Evolutionary conservation across 768 basidiomycete genomes (phyloP).

Genomic region (Tulasnella sp.): DNA sequence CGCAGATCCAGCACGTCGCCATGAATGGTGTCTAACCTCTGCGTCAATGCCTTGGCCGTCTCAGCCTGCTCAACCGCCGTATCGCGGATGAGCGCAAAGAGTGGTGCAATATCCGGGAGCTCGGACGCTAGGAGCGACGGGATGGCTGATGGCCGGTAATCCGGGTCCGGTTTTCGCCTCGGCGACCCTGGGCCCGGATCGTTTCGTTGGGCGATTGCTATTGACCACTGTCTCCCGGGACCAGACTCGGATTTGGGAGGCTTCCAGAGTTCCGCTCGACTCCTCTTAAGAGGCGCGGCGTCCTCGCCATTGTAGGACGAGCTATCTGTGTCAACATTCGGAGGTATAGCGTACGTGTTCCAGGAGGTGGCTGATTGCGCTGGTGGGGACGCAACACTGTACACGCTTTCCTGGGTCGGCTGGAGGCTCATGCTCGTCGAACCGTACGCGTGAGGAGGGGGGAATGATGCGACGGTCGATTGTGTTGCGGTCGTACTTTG

Average conservation of each 20-base stretch:
- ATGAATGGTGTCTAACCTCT: background rate
- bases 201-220: no score
- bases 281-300: background rate
- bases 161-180: no score
- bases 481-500: no score
- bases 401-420: no score
- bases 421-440: background rate
- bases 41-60: background rate
- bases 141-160: background rate
- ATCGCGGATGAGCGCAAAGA: background rate
- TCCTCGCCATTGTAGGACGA: no score
- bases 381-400: no score
- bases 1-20: background rate
- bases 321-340: no score
- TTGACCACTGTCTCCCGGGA: no score
- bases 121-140: conserved; percentile 1
- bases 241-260: no score
- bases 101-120: conserved; percentile 2
- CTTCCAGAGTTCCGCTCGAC: background rate
- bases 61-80: conserved; percentile 5
- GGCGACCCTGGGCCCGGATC: no score
- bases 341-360: no score
- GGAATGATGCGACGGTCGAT: background rate
- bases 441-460: background rate
- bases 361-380: no score